These are phyloP conservation scores for Coemansia sp. DNA, from an alignment of 192 early-diverging fungal species.

Conservation along the genomic window DNA sequence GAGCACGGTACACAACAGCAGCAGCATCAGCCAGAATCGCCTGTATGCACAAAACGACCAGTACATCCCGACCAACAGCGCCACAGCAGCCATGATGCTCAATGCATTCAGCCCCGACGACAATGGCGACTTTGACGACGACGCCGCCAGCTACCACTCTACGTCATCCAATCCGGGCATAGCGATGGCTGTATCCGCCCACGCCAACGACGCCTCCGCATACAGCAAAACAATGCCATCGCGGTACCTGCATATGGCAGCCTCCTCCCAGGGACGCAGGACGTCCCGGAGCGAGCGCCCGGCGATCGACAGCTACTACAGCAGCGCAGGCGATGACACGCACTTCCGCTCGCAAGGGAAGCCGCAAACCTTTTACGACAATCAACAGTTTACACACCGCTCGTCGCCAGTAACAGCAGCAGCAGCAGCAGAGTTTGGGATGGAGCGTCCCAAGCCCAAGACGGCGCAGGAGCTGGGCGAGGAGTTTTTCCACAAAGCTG, in stretches of 20 bases:
- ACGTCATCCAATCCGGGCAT: constrained; percentile 46
- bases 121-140: constrained; percentile 52
- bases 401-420: background rate
- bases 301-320: constrained; percentile 42
- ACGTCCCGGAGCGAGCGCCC: constrained; percentile 12
- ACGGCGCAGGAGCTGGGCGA: constrained; percentile 55
- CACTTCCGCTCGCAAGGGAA: constrained; percentile 16
- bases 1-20: background rate
- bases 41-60: background rate
- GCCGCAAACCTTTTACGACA: background rate
- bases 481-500: constrained; percentile 67
- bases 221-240: constrained; percentile 42
- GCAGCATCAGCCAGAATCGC: background rate
- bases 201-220: constrained; percentile 10
- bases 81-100: constrained; percentile 16
- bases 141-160: constrained; percentile 59
- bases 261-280: constrained; percentile 20
- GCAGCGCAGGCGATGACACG: constrained; percentile 30
- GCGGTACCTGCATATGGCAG: constrained; percentile 31
- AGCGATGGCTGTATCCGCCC: constrained; percentile 10
- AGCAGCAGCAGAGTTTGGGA: background rate
- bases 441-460: constrained; percentile 10
- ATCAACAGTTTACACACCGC: background rate
- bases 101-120: constrained; percentile 30
- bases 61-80: constrained; percentile 12